phyloP scores from a whole-genome alignment of 1,139 yeast genomes.

The Suhomyces taliae region DNA sequence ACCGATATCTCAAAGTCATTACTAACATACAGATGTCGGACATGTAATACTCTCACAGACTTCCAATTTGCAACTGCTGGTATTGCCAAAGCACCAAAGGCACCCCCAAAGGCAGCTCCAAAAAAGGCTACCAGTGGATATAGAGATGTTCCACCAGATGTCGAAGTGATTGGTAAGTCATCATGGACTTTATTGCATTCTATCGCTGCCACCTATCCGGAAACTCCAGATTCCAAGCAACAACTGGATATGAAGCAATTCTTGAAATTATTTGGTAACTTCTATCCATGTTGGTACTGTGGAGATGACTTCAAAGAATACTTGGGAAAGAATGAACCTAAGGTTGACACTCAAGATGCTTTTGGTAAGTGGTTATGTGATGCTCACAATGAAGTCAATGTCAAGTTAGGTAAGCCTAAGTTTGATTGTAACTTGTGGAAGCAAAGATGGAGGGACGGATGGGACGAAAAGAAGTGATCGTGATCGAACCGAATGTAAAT shows the following conservation, averaged over 20 bases:
- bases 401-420: conserved; percentile 75
- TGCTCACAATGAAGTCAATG: conserved; percentile 91
- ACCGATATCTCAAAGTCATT: neutral
- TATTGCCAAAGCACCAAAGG: conserved; percentile 11
- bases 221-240: conserved; percentile 55
- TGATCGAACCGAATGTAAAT: conserved; percentile 1
- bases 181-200: conserved; percentile 94
- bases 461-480: conserved; percentile 36
- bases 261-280: conserved; percentile 66
- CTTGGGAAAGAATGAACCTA: conserved; percentile 60
- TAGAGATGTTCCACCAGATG: conserved; percentile 82
- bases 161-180: conserved; percentile 72
- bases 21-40: conserved; percentile 60
- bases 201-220: conserved; percentile 88
- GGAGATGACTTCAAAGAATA: conserved; percentile 79
- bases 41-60: conserved; percentile 77
- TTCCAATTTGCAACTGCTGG: conserved; percentile 58
- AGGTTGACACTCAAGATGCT: conserved; percentile 68
- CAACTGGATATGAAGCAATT: conserved; percentile 75
- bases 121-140: conserved; percentile 14
- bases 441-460: conserved; percentile 86
- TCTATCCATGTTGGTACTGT: conserved; percentile 95
- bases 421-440: conserved; percentile 92
- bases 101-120: conserved; percentile 8
- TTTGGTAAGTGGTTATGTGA: conserved; percentile 91